These are phyloP conservation scores for Beauveria varroae DNA, from an alignment of 2,329 filamentous ascomycete species.

Conservation along the genomic window DNA sequence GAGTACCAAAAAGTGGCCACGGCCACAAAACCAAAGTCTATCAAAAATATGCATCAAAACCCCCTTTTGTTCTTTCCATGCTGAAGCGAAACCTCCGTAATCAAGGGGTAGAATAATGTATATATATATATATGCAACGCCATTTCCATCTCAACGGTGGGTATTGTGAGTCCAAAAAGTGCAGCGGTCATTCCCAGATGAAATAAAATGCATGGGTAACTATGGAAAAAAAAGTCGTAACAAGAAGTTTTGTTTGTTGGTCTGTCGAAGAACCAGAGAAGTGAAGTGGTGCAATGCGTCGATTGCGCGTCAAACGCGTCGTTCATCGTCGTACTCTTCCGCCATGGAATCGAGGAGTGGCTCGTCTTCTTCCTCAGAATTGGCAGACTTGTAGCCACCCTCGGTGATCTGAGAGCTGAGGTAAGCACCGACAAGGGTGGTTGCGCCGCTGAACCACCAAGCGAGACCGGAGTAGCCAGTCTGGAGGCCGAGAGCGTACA, in stretches of 20 bases:
- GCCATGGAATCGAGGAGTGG: conserved; percentile 25
- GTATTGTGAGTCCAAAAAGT: conserved; percentile 4
- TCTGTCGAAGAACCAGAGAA: conserved; percentile 4
- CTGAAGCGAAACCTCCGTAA: background rate
- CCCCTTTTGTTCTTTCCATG: background rate
- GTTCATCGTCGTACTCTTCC: conserved; percentile 24
- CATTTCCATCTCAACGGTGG: conserved; percentile 7
- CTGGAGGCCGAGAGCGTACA: conserved; percentile 74
- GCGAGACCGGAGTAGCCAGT: conserved; percentile 79
- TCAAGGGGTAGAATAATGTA: conserved; percentile 7
- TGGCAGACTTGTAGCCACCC: conserved; percentile 38
- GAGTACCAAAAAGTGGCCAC: background rate
- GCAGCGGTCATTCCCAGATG: background rate
- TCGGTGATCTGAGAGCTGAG: conserved; percentile 72
- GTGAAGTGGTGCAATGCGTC: conserved; percentile 12
- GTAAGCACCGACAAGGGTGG: conserved; percentile 67
- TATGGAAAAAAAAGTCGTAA: background rate
- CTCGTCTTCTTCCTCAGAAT: conserved; percentile 32
- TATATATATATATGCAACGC: conserved; percentile 1
- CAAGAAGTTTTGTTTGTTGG: background rate
- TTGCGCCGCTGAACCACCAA: conserved; percentile 83
- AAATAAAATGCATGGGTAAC: background rate
- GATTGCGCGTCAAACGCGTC: conserved; percentile 20
- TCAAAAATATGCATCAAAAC: background rate
- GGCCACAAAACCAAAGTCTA: background rate